Base-by-base conservation (phyloP, 352 stramenopile genomes). In the Phytophthora sp. region DNA sequence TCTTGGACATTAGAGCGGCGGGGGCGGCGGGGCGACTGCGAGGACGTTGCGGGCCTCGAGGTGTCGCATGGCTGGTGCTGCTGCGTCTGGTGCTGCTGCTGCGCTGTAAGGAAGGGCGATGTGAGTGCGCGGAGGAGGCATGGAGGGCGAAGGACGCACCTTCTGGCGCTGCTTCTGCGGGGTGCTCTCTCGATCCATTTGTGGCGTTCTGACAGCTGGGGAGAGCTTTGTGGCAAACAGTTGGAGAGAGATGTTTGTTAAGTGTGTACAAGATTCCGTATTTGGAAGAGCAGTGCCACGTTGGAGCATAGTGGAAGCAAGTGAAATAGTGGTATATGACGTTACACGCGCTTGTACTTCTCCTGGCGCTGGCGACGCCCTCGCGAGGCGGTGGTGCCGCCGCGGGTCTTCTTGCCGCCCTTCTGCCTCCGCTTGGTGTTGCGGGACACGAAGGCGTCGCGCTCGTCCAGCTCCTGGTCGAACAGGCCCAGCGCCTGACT, bases 81-180 rank as follows among this genome's bases (percentile, higher is more conserved):
- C 48, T 71, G 18, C 62, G 56, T 12, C 69, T 69, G 31, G 17
- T 49, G 26, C 38, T 72, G 39, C 48, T 52, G 17, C 74, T 67
- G 37, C 77, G 69, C 45, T 80, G 58, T n/a, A 65, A 24, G 18
- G 12, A 12, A 46, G 30, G 39, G 9, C 5, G 39, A 44, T 0
- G 12, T 8, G 34, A 6, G 39, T 1, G 8, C 7, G 26, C 24
- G 46, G 15, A 15, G 8, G 23, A 9, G 30, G 30, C 1, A 9
- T 28, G 35, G 21, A n/a, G 7, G 20, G 8, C 38, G 42, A 1
- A 56, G 17, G 10, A 18, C 66, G 48, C 43, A 89, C 82, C 79
- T 89, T 88, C 53, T 89, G 79, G 11, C 82, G 79, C 80, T 91
- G 82, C 74, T 89, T 89, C 58, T 85, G 76, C 42, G 82, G 82